These are phyloP conservation scores for Cercophora scortea DNA, from an alignment of 495 filamentous ascomycete species.

Conservation along the genomic window DNA sequence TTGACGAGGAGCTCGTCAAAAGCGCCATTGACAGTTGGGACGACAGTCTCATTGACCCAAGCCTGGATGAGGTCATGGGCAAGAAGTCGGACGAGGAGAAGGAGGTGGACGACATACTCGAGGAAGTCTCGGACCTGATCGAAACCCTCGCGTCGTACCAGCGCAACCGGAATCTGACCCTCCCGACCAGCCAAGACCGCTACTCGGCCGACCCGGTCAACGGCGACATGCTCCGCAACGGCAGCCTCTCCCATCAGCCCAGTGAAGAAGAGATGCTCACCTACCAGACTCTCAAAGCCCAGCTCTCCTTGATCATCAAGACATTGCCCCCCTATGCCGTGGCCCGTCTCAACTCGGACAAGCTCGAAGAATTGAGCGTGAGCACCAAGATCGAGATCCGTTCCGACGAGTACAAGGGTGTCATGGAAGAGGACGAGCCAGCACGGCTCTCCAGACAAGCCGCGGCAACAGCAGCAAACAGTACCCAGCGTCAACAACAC, in stretches of 20 bases:
- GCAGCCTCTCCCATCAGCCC: constrained; percentile 39
- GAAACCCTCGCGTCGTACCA: constrained; percentile 84
- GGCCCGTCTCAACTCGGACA: constrained; percentile 76
- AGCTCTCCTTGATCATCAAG: constrained; percentile 63
- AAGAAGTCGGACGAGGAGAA: constrained; percentile 47
- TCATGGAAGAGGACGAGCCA: constrained; percentile 79
- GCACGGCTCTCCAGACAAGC: constrained; percentile 27
- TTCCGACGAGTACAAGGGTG: constrained; percentile 63
- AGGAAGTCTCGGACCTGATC: constrained; percentile 74
- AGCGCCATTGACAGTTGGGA: constrained; percentile 41
- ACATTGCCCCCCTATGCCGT: constrained; percentile 79
- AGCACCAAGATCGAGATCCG: constrained; percentile 73
- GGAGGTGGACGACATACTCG: constrained; percentile 64
- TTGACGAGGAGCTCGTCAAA: constrained; percentile 40
- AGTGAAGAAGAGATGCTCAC: constrained; percentile 59
- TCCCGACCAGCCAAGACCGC: constrained; percentile 43
- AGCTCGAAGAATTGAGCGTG: constrained; percentile 71
- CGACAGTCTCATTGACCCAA: constrained; percentile 41
- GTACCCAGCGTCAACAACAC: constrained; percentile 29
- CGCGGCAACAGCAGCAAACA: constrained; percentile 23
- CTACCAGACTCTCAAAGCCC: constrained; percentile 68
- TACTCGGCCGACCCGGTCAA: constrained; percentile 40
- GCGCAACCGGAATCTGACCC: constrained; percentile 63
- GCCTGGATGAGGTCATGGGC: constrained; percentile 40
- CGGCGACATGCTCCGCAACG: constrained; percentile 44